phyloP scores from a whole-genome alignment of 441 rosid species.

The Adansonia madagascariensis region DNA sequence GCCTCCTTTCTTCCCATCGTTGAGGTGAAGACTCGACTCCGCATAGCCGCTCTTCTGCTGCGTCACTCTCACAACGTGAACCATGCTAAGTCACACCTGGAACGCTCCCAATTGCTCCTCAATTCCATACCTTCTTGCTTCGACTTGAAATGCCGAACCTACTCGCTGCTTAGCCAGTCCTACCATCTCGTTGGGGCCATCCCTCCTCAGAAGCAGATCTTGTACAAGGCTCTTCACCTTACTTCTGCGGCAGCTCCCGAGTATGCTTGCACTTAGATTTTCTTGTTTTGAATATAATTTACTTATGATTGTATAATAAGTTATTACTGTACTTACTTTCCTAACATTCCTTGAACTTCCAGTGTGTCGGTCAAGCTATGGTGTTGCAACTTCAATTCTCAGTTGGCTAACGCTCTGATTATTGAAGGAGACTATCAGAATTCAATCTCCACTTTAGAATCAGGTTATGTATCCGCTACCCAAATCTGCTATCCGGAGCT shows the following conservation, averaged over 20 bases:
- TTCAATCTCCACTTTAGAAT: constrained; percentile 68
- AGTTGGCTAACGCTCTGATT: constrained; percentile 81
- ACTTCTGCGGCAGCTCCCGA: constrained; percentile 53
- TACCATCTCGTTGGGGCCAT: constrained; percentile 85
- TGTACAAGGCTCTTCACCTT: constrained; percentile 78
- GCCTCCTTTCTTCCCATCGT: constrained; percentile 75
- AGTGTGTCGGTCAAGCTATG: constrained; percentile 67
- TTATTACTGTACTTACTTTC: background rate
- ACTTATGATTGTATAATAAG: background rate
- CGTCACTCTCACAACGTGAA: constrained; percentile 78
- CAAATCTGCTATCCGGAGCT: constrained; percentile 72
- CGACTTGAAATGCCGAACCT: constrained; percentile 81
- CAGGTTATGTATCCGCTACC: constrained; percentile 65
- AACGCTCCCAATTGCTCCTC: constrained; percentile 80
- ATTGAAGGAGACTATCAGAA: constrained; percentile 77
- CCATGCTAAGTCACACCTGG: constrained; percentile 89
- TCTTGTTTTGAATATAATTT: background rate
- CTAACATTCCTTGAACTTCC: background rate
- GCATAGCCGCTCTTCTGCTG: constrained; percentile 76
- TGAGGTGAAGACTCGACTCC: constrained; percentile 87
- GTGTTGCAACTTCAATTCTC: constrained; percentile 95
- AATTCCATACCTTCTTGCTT: constrained; percentile 85
- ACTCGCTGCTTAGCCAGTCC: constrained; percentile 83
- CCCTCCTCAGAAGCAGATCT: constrained; percentile 76
- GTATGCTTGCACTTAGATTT: constrained; percentile 31